These are phyloP conservation scores for Penicillium sp. DNA, from an alignment of 2,329 filamentous ascomycete genomes.

Conservation along the genomic window DNA sequence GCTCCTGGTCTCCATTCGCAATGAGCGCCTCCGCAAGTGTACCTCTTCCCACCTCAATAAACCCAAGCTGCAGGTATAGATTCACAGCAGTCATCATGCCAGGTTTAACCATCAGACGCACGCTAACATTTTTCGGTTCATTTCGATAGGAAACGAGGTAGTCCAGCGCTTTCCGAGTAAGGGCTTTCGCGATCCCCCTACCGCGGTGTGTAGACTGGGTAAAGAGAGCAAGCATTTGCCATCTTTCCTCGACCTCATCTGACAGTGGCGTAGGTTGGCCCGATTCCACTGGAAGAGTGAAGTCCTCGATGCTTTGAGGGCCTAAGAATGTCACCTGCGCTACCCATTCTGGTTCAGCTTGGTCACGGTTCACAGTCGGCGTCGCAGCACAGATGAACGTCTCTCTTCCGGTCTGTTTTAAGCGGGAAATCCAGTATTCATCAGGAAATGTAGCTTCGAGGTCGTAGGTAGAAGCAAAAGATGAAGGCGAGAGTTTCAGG, in stretches of 20 bases:
- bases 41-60: constrained; percentile 26
- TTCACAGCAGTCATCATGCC: constrained; percentile 25
- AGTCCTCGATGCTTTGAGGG: constrained; percentile 22
- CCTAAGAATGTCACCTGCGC: constrained; percentile 34
- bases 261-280: constrained; percentile 19
- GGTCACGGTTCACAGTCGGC: background rate
- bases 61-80: constrained; percentile 31
- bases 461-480: constrained; percentile 35
- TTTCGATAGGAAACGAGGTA: constrained; percentile 17
- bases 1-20: constrained; percentile 30
- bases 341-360: constrained; percentile 27
- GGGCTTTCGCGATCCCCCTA: constrained; percentile 26
- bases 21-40: constrained; percentile 32
- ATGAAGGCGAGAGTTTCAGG: constrained; percentile 24
- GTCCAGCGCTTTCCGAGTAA: constrained; percentile 27
- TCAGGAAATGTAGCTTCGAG: constrained; percentile 27
- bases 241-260: constrained; percentile 29
- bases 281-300: constrained; percentile 24
- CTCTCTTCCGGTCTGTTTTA: constrained; percentile 22
- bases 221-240: constrained; percentile 33
- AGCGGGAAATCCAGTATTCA: constrained; percentile 26
- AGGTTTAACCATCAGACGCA: constrained; percentile 34
- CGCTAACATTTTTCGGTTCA: constrained; percentile 11
- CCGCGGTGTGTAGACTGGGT: constrained; percentile 33
- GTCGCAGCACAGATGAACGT: constrained; percentile 32